These are phyloP conservation scores for Erigeron philadelphicus DNA, from an alignment of 140 eudicot genomes.

Conservation along the genomic window DNA sequence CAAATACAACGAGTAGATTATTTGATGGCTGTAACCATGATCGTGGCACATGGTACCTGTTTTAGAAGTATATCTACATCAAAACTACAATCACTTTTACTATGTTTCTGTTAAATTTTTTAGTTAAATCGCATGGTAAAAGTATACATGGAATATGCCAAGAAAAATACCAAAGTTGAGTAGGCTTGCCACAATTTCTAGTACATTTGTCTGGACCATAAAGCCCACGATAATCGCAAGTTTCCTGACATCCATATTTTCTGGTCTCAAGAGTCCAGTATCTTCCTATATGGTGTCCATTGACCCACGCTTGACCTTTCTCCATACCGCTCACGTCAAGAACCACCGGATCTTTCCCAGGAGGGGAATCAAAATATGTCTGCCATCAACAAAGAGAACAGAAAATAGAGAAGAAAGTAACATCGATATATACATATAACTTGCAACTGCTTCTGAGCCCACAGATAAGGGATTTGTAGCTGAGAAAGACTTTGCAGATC, in stretches of 20 bases:
- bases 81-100: constrained; percentile 15
- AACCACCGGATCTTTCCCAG: constrained; percentile 71
- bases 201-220: constrained; percentile 61
- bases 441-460: too few relatives aligned
- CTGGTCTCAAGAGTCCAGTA: constrained; percentile 83
- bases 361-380: constrained; percentile 78
- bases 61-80: constrained; percentile 9
- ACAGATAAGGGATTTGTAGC: too few relatives aligned
- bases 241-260: constrained; percentile 62
- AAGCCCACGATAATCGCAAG: constrained; percentile 77
- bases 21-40: constrained; percentile 71
- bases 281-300: constrained; percentile 95
- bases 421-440: not conserved
- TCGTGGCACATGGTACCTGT: constrained; percentile 93
- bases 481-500: too few relatives aligned
- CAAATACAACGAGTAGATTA: constrained; percentile 78
- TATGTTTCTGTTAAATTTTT: not conserved
- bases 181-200: constrained; percentile 82
- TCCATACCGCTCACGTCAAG: constrained; percentile 81
- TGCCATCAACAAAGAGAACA: constrained; percentile 39
- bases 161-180: constrained; percentile 68
- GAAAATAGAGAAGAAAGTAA: not conserved
- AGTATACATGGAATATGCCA: not conserved
- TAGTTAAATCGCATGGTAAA: not conserved
- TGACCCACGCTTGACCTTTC: constrained; percentile 92